Evolutionary conservation across 1,139 yeast species (phyloP).

Genomic region (Blastobotrys indianensis): DNA sequence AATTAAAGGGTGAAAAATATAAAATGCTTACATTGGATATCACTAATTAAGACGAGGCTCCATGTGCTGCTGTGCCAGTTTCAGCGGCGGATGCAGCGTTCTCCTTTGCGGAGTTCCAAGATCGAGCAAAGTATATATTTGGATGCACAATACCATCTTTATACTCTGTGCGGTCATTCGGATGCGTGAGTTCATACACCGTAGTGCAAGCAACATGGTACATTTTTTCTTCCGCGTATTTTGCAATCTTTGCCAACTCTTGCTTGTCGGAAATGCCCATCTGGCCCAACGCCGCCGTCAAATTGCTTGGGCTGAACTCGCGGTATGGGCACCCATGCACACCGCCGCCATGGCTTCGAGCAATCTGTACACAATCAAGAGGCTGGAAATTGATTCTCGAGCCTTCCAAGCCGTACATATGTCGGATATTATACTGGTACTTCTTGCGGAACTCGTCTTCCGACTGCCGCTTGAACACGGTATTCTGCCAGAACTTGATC

Average conservation of each 20-base stretch:
- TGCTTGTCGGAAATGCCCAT: conserved; percentile 68
- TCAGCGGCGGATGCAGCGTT: no score
- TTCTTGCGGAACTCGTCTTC: conserved; percentile 80
- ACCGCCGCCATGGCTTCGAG: conserved; percentile 65
- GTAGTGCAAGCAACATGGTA: conserved; percentile 85
- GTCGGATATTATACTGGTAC: conserved; percentile 80
- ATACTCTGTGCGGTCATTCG: conserved; percentile 31
- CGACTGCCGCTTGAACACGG: conserved; percentile 60
- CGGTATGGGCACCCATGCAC: conserved; percentile 88
- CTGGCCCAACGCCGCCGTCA: conserved; percentile 48
- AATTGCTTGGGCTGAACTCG: conserved; percentile 58
- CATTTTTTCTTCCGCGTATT: conserved; percentile 55
- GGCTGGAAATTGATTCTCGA: conserved; percentile 80
- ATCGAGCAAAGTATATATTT: conserved; percentile 66
- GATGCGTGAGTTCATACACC: conserved; percentile 78
- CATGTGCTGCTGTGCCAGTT: no score
- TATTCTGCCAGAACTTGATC: conserved; percentile 66
- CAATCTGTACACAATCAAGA: conserved; percentile 73
- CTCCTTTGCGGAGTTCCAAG: background rate
- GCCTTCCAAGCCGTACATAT: conserved; percentile 89
- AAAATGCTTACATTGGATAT: no score
- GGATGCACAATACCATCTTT: conserved; percentile 70
- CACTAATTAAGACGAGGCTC: no score
- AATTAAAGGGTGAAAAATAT: no score
- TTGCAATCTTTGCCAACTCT: conserved; percentile 56